Percentiles rank a stretch among this genome's conserved stretches.
Conservation (phyloP, 192 early-diverging fungal species). For the Thoreauomyces humboldtii region DNA sequence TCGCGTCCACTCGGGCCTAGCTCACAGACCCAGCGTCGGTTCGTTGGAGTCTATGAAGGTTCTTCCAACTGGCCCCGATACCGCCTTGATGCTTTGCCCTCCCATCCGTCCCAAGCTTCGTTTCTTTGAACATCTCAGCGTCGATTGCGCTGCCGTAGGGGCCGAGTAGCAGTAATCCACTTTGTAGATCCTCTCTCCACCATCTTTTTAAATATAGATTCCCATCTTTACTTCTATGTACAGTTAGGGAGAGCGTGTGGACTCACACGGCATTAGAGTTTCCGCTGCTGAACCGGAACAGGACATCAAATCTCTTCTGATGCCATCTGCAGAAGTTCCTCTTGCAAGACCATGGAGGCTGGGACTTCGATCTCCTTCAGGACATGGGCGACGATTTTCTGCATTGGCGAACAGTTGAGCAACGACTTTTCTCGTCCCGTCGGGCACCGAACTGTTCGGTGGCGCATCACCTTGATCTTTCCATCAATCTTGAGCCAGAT, state of each 20-base stretch:
- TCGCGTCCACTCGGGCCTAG: neutral
- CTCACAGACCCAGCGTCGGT: conserved; percentile 7
- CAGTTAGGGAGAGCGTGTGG: neutral
- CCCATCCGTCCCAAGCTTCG: conserved; percentile 12
- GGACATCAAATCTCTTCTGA: no score
- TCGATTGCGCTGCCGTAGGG: neutral
- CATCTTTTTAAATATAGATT: no score
- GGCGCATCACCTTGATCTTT: conserved; percentile 32
- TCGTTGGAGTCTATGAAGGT: conserved; percentile 25
- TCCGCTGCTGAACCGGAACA: no score
- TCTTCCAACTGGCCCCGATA: conserved; percentile 12
- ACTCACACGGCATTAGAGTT: neutral
- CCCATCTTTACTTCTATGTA: no score
- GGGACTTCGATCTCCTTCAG: conserved; percentile 11
- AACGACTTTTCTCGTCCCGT: neutral
- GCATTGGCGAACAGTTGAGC: neutral
- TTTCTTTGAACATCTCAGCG: conserved; percentile 16
- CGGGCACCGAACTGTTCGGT: neutral
- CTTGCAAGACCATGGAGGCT: conserved; percentile 5
- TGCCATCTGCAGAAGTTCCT: conserved; percentile 6
- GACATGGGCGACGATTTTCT: conserved; percentile 21
- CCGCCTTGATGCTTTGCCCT: conserved; percentile 19
- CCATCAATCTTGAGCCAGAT: conserved; percentile 30
- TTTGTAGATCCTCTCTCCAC: no score
- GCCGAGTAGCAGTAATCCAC: no score